Evolutionary conservation across 495 filamentous ascomycete genomes (phyloP).

Genomic region (Lasiosphaeris hirsuta): DNA sequence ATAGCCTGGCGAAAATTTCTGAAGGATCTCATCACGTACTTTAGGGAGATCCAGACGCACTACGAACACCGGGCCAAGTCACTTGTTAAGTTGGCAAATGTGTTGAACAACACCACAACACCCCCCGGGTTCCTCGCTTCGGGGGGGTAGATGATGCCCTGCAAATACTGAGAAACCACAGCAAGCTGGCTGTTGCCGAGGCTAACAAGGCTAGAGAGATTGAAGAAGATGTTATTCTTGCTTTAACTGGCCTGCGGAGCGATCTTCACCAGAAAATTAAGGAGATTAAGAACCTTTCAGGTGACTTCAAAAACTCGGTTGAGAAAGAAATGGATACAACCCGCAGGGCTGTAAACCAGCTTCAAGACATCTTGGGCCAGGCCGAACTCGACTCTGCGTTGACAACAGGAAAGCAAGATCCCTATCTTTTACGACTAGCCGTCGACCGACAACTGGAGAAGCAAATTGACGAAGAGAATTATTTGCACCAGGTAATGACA

Average conservation of each 20-base stretch:
- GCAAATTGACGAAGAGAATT: constrained; percentile 96
- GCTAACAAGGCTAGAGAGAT: constrained; percentile 88
- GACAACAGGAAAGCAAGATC: constrained; percentile 81
- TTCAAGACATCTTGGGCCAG: constrained; percentile 76
- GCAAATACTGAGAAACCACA: constrained; percentile 74
- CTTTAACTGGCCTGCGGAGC: constrained; percentile 77
- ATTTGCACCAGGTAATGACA: constrained; percentile 72
- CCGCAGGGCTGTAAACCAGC: constrained; percentile 63
- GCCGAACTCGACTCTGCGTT: constrained; percentile 72
- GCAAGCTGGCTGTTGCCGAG: constrained; percentile 75
- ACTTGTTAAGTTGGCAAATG: constrained; percentile 75
- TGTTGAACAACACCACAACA: constrained; percentile 72
- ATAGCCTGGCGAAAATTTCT: constrained; percentile 92
- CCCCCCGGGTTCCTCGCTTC: constrained; percentile 69
- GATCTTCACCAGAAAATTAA: constrained; percentile 95
- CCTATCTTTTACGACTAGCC: constrained; percentile 76
- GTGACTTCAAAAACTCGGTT: constrained; percentile 90
- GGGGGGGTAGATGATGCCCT: constrained; percentile 84
- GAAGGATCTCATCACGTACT: constrained; percentile 92
- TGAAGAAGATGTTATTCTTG: constrained; percentile 83
- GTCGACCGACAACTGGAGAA: constrained; percentile 86
- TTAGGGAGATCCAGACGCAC: constrained; percentile 84
- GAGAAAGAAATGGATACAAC: constrained; percentile 75
- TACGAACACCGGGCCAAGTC: constrained; percentile 86
- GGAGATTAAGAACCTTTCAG: constrained; percentile 87